Conservation (phyloP, 2,329 filamentous ascomycete species). For the Trichoderma sp. region DNA sequence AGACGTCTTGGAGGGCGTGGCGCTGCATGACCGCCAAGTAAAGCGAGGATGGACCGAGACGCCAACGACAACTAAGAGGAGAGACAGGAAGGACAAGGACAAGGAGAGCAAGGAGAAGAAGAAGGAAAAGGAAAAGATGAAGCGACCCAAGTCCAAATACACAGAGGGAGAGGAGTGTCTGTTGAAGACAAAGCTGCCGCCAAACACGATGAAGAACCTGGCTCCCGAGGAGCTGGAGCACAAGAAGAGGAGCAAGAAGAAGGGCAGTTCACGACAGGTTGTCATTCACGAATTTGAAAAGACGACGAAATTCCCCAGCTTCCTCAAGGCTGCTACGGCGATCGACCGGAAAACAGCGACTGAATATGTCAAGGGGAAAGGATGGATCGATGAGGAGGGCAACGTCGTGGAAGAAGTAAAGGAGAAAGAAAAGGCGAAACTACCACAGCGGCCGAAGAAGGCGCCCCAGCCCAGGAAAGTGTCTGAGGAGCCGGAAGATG, state of each 20-base stretch:
- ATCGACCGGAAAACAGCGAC: constrained; percentile 40
- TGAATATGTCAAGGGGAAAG: constrained; percentile 77
- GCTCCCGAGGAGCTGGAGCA: constrained; percentile 43
- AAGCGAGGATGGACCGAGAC: constrained; percentile 88
- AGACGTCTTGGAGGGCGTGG: constrained; percentile 62
- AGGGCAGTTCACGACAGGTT: constrained; percentile 50
- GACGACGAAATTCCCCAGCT: constrained; percentile 77
- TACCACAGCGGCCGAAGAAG: constrained; percentile 26
- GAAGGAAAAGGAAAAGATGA: constrained; percentile 56
- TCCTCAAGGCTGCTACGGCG: constrained; percentile 58
- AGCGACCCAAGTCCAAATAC: constrained; percentile 70
- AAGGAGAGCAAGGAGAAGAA: constrained; percentile 49
- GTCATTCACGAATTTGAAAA: constrained; percentile 88
- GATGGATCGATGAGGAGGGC: constrained; percentile 82
- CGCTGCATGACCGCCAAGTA: constrained; percentile 73
- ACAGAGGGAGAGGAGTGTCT: constrained; percentile 78
- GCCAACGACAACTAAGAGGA: constrained; percentile 48
- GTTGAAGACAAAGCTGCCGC: constrained; percentile 74
- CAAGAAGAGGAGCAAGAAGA: constrained; percentile 62
- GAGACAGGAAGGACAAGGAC: constrained; percentile 46
- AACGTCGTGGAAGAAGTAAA: constrained; percentile 66
- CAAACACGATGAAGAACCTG: constrained; percentile 44
- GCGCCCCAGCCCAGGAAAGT: constrained; percentile 24
- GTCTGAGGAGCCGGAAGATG: constrained; percentile 29
- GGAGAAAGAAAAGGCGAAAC: constrained; percentile 29